Percentiles rank a stretch among this genome's conserved stretches.
Evolutionary conservation across 2,329 filamentous ascomycete genomes (phyloP).

Genomic region (Calonectria pteridis): DNA sequence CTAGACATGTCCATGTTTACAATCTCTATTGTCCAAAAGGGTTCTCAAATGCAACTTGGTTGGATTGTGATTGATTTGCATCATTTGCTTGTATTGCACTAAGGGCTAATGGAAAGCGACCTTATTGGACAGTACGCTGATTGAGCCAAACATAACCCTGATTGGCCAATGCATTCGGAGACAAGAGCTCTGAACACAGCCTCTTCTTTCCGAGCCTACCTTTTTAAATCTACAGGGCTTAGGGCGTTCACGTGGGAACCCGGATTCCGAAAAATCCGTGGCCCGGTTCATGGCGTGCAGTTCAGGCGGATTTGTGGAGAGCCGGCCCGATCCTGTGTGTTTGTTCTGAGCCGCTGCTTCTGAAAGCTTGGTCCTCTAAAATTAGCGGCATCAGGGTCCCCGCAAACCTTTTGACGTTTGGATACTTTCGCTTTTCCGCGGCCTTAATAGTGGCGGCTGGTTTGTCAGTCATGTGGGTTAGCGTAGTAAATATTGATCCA

Average conservation of each 20-base stretch:
- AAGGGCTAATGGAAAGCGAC: not conserved
- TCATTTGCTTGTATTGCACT: not conserved
- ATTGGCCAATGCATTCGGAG: not conserved
- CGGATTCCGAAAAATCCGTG: constrained; percentile 2
- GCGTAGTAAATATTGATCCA: not conserved
- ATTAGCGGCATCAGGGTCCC: not conserved
- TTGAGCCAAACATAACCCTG: not conserved
- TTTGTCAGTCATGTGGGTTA: not conserved
- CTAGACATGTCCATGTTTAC: not conserved
- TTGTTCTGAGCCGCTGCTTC: not conserved
- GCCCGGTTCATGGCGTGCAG: not conserved
- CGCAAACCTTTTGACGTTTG: not conserved
- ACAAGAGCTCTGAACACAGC: not conserved
- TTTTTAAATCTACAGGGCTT: not conserved
- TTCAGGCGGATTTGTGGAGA: not conserved
- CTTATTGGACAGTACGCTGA: not conserved
- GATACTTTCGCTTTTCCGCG: not conserved
- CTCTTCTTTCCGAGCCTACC: not conserved
- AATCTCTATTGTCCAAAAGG: not conserved
- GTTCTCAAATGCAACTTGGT: not conserved
- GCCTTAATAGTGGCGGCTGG: not conserved
- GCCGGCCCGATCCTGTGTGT: not conserved
- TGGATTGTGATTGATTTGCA: not conserved
- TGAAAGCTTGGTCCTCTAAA: not conserved
- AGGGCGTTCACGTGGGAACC: not conserved